Evolutionary conservation across 352 stramenopile genomes (phyloP).

Genomic region (Phytophthora tubulina): DNA sequence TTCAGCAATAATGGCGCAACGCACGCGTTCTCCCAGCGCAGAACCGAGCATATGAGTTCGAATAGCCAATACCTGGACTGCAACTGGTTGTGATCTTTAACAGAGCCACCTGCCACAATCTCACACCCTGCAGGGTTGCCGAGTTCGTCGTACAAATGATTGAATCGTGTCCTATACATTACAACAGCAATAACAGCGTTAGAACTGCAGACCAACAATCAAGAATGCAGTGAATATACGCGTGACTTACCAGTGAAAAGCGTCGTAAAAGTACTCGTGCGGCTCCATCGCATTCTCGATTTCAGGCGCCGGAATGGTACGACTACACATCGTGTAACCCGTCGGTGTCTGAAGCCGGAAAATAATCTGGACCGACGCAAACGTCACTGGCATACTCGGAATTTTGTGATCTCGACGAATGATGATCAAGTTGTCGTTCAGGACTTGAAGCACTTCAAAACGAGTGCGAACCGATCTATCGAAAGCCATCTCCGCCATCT

Average conservation of each 20-base stretch:
- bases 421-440: constrained; percentile 64
- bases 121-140: constrained; percentile 54
- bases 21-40: constrained; percentile 60
- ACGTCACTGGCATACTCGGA: constrained; percentile 49
- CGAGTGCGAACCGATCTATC: constrained; percentile 52
- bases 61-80: constrained; percentile 65
- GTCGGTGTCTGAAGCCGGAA: constrained; percentile 62
- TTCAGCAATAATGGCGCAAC: constrained; percentile 52
- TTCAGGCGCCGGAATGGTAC: constrained; percentile 58
- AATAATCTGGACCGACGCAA: constrained; percentile 62
- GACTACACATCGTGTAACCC: constrained; percentile 63
- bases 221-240: too few relatives aligned
- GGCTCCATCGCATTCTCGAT: constrained; percentile 51
- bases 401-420: constrained; percentile 62
- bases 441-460: constrained; percentile 56
- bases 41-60: constrained; percentile 66
- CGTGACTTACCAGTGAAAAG: constrained; percentile 64
- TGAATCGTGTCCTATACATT: constrained; percentile 52
- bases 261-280: constrained; percentile 66
- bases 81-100: constrained; percentile 53
- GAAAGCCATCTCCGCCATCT: constrained; percentile 54
- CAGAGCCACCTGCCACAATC: constrained; percentile 55
- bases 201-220: constrained; percentile 38
- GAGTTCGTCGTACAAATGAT: constrained; percentile 51
- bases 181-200: constrained; percentile 2